Conservation (phyloP, 2,329 filamentous ascomycete species). For the Ustilaginoidea virens region DNA sequence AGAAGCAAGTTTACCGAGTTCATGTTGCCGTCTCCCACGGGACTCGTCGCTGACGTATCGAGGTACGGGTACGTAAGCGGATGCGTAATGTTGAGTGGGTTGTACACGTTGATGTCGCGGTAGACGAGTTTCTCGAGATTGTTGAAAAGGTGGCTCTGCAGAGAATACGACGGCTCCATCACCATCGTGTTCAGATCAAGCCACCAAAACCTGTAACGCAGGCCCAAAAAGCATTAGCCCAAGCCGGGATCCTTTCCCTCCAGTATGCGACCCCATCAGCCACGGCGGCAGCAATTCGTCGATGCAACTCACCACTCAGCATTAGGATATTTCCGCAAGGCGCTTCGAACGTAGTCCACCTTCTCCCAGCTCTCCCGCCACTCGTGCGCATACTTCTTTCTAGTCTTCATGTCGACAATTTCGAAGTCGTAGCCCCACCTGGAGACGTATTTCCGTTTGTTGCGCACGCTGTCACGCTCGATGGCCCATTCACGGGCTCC, state of each 20-base stretch:
- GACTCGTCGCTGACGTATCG: conserved; percentile 56
- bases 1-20: conserved; percentile 78
- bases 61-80: conserved; percentile 62
- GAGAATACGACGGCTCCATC: conserved; percentile 86
- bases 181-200: conserved; percentile 93
- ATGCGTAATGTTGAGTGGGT: conserved; percentile 85
- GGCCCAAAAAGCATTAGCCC: no score
- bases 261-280: no score
- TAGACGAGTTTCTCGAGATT: conserved; percentile 60
- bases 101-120: conserved; percentile 92
- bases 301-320: conserved; percentile 96
- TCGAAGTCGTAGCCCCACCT: conserved; percentile 93
- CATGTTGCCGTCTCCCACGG: conserved; percentile 59
- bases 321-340: conserved; percentile 83
- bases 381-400: conserved; percentile 96
- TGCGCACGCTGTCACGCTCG: conserved; percentile 86
- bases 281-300: not conserved
- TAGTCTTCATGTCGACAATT: conserved; percentile 95
- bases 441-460: conserved; percentile 78
- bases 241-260: no score
- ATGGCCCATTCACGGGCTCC: conserved; percentile 95
- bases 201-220: conserved; percentile 99
- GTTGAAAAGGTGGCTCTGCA: conserved; percentile 84
- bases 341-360: conserved; percentile 80
- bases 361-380: conserved; percentile 99